phyloP scores from a whole-genome alignment of 2,329 filamentous ascomycete species.

The Neopestalotiopsis clavispora region DNA sequence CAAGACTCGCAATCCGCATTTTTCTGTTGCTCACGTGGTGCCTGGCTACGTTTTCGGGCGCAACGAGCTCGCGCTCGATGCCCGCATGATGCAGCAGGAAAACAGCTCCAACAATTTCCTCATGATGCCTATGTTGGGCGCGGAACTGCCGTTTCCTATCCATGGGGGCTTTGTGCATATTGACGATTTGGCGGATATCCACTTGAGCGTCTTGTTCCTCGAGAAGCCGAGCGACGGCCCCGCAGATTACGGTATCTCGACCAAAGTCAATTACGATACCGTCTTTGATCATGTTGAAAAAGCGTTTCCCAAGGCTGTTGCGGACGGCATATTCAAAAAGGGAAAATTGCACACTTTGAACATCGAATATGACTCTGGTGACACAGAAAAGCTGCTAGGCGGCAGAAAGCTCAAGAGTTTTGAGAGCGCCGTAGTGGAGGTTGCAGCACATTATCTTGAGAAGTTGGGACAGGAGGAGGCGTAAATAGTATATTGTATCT shows the following conservation, averaged over 20 bases:
- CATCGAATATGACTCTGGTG: constrained; percentile 24
- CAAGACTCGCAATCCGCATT: constrained; percentile 26
- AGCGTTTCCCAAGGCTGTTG: constrained; percentile 29
- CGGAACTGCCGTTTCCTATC: constrained; percentile 23
- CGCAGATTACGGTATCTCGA: neutral
- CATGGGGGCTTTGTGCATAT: constrained; percentile 17
- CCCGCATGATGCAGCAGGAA: constrained; percentile 26
- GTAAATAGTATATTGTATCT: neutral
- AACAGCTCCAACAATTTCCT: constrained; percentile 35
- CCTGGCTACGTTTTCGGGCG: constrained; percentile 34
- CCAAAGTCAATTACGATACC: constrained; percentile 25
- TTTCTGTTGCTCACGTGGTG: constrained; percentile 30
- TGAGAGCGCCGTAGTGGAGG: constrained; percentile 27
- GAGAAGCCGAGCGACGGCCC: neutral
- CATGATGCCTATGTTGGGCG: constrained; percentile 27
- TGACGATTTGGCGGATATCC: neutral
- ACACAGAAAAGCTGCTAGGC: constrained; percentile 23
- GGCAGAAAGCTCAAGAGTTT: constrained; percentile 23
- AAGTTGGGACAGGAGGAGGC: constrained; percentile 19
- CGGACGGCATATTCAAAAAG: constrained; percentile 28
- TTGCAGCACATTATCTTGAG: constrained; percentile 31
- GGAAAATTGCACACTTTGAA: constrained; percentile 23
- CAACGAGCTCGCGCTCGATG: constrained; percentile 31
- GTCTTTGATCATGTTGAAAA: constrained; percentile 29
- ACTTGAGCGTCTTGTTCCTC: neutral